These are phyloP conservation scores for Fusarium irregulare DNA, from an alignment of 2,329 filamentous ascomycete genomes.

Conservation along the genomic window DNA sequence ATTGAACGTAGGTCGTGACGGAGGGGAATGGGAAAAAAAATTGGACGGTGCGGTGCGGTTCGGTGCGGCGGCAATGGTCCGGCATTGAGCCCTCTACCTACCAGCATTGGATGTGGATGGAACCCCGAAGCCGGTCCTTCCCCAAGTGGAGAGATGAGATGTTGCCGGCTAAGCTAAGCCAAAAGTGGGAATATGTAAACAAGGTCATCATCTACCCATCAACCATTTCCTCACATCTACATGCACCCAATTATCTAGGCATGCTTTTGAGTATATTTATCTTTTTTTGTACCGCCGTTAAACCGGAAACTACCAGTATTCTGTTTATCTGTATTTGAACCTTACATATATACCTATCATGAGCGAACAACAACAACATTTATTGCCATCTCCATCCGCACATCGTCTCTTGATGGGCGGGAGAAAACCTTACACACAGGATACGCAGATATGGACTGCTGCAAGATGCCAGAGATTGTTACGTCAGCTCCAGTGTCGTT, in stretches of 20 bases:
- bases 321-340: background rate
- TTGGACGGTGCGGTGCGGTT: constrained; percentile 40
- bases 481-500: constrained; percentile 58
- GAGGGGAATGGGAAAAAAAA: constrained; percentile 46
- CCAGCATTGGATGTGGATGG: background rate
- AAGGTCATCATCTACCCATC: constrained; percentile 19
- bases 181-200: constrained; percentile 50
- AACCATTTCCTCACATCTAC: background rate
- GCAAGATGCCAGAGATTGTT: constrained; percentile 60
- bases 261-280: background rate
- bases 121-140: constrained; percentile 25
- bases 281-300: background rate
- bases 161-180: constrained; percentile 40
- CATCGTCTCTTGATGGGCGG: constrained; percentile 20
- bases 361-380: constrained; percentile 4
- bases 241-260: background rate
- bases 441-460: constrained; percentile 58
- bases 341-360: constrained; percentile 7
- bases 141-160: constrained; percentile 11
- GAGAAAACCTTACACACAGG: constrained; percentile 14
- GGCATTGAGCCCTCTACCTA: constrained; percentile 32
- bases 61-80: constrained; percentile 47
- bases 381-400: constrained; percentile 24
- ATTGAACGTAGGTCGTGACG: constrained; percentile 33
- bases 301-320: background rate